Evolutionary conservation across 2,329 filamentous ascomycete genomes (phyloP).

Genomic region (Pseudogymnoascus sp.): DNA sequence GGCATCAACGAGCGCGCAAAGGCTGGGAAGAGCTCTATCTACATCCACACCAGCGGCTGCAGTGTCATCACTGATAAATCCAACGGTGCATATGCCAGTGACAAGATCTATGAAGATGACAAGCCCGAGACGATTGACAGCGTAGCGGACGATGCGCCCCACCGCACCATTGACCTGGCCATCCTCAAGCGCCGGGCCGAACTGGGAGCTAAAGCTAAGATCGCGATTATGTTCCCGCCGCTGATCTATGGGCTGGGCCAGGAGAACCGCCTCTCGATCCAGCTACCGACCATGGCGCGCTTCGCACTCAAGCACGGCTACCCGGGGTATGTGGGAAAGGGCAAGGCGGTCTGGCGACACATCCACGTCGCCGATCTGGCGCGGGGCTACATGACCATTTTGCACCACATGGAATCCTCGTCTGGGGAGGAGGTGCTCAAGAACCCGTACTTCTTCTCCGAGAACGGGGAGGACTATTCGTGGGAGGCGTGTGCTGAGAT

Average conservation of each 20-base stretch:
- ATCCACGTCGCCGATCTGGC: conserved; percentile 44
- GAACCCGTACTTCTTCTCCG: conserved; percentile 46
- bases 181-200: conserved; percentile 34
- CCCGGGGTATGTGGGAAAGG: conserved; percentile 39
- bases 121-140: conserved; percentile 35
- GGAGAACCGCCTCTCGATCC: conserved; percentile 39
- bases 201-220: conserved; percentile 35
- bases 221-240: conserved; percentile 43
- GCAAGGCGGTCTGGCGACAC: conserved; percentile 35
- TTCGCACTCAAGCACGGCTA: conserved; percentile 31
- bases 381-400: conserved; percentile 37
- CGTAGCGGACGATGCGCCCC: conserved; percentile 36
- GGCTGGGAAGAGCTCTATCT: conserved; percentile 35
- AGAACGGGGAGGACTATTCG: conserved; percentile 37
- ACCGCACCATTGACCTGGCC: conserved; percentile 40
- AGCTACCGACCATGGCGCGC: conserved; percentile 40
- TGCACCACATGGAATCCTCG: conserved; percentile 39
- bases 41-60: conserved; percentile 43
- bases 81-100: conserved; percentile 29
- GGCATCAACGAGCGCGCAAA: conserved; percentile 36
- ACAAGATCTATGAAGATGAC: conserved; percentile 39
- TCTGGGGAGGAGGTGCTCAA: conserved; percentile 28
- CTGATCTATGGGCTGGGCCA: conserved; percentile 40
- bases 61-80: conserved; percentile 35
- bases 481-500: conserved; percentile 36